Conservation (phyloP, 768 basidiomycete genomes). For the Russula olivacea region DNA sequence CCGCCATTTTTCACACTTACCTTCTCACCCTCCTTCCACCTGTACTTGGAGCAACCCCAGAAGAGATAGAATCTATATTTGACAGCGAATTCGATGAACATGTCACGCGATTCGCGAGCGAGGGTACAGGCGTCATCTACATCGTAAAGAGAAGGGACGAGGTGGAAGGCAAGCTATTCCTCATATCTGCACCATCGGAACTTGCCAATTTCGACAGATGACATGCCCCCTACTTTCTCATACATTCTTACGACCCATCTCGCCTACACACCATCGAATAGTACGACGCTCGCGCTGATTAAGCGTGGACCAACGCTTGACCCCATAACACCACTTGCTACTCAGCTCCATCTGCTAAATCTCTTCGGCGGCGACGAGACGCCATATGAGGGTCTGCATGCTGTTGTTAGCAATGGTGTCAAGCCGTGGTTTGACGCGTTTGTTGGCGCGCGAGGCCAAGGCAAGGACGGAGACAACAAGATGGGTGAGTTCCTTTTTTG, state of each 20-base stretch:
- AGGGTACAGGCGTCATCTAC: slow-evolving; percentile 73
- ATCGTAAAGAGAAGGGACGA: slow-evolving; percentile 76
- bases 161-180: slow-evolving; percentile 50
- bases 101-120: slow-evolving; percentile 67
- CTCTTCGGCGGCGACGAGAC: slow-evolving; percentile 84
- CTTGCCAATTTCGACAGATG: slow-evolving; percentile 44
- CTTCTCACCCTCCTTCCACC: slow-evolving; percentile 70
- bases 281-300: slow-evolving; percentile 89
- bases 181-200: slow-evolving; percentile 1
- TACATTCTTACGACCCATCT: slow-evolving; percentile 70
- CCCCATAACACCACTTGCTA: slow-evolving; percentile 67
- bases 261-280: slow-evolving; percentile 70
- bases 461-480: slow-evolving; percentile 74
- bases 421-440: slow-evolving; percentile 99
- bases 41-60: slow-evolving; percentile 62
- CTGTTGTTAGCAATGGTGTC: slow-evolving; percentile 90
- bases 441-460: slow-evolving; percentile 72
- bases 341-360: slow-evolving; percentile 88
- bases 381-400: slow-evolving; percentile 93
- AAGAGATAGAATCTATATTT: slow-evolving; percentile 63
- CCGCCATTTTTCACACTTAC: slow-evolving; percentile 64
- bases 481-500: slow-evolving; percentile 49
- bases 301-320: slow-evolving; percentile 85
- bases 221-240: slow-evolving; percentile 52
- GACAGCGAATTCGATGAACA: slow-evolving; percentile 71